Evolutionary conservation across 2,329 filamentous ascomycete genomes (phyloP), one percentile per base, ranked within the genome.

Genomic region (Fusarium nygamai): DNA sequence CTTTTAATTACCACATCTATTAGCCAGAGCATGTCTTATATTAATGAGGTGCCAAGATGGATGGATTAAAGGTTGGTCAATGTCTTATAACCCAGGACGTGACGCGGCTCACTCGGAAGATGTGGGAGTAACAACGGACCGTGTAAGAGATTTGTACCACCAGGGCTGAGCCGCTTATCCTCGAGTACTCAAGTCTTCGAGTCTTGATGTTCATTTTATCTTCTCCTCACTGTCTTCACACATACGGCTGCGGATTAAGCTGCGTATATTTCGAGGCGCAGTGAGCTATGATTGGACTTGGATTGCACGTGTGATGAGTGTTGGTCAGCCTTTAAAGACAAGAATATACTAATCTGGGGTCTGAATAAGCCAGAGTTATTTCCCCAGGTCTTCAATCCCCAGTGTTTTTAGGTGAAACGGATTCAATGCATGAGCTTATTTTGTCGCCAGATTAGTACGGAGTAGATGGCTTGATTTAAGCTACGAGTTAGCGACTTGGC

Each of bases 251-350:
- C 63, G 46, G 50, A 41, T 44, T 44, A 43, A 53, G 33, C 69
- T 73, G 71, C 73, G 73, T 71, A 58, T 46, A 62, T 69, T 58
- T 61, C 43, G 73, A 64, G 73, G 73, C 73, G 73, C 73, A 76
- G 67, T 41, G 29, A 27, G 24, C 33, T 31, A 51, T 60, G 65
- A 73, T 70, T 73, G 70, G 61, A 36, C 36, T 39, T 27, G 31
- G 20, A 36, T 44, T 58, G 53, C 72, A 74, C 59, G 72, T 71
- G 69, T 29, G 56, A 46, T 24, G 38, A 43, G 29, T 41, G 62
- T 68, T 74, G 70, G 73, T 56, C 57, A 69, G 71, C 65, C 39
- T 44, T 47, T 47, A 11, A 19, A 33, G 33, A 64, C 50, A 24
- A 41, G 17, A 44, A 53, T 47, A 34, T 34, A 48, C 19, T 24